Evolutionary conservation across 139 green algal species (phyloP).

Genomic region (Dunaliella primolecta): DNA sequence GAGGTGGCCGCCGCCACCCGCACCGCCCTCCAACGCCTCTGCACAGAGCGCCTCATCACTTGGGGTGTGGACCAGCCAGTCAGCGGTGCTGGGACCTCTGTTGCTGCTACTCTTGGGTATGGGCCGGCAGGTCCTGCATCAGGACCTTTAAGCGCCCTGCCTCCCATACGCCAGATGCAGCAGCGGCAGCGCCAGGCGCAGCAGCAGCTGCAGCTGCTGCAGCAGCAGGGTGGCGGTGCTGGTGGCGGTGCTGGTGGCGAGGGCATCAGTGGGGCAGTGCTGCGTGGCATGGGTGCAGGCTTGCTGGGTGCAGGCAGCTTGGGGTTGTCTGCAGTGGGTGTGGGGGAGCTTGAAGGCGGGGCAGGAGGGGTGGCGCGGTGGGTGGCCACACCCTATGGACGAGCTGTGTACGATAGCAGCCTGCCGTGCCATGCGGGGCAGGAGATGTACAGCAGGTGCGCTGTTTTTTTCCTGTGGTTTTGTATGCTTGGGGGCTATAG

Average conservation of each 20-base stretch:
- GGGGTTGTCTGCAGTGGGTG: neutral
- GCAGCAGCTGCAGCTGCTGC: neutral
- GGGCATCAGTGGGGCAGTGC: neutral
- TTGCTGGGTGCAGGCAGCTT: neutral
- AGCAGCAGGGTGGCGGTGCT: neutral
- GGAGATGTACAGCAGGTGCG: slow-evolving; percentile 39
- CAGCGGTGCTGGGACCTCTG: neutral
- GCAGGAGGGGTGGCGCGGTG: slow-evolving; percentile 3
- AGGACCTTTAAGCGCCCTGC: neutral
- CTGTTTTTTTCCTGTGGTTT: neutral
- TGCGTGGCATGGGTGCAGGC: neutral
- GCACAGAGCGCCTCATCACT: slow-evolving; percentile 15
- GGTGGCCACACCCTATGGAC: slow-evolving; percentile 41
- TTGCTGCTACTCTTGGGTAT: too few relatives aligned
- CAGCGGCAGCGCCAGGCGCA: neutral
- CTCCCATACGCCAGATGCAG: neutral
- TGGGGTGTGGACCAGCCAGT: too few relatives aligned
- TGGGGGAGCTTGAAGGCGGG: neutral
- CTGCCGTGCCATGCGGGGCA: slow-evolving; percentile 41
- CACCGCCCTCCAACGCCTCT: slow-evolving; percentile 36
- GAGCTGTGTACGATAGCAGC: slow-evolving; percentile 49
- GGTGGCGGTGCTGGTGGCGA: neutral
- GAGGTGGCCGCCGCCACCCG: slow-evolving; percentile 19
- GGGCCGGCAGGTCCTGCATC: neutral
- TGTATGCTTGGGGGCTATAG: neutral